Base-by-base conservation (phyloP, 2,329 filamentous ascomycete genomes). In the Colletotrichum simmondsii region DNA sequence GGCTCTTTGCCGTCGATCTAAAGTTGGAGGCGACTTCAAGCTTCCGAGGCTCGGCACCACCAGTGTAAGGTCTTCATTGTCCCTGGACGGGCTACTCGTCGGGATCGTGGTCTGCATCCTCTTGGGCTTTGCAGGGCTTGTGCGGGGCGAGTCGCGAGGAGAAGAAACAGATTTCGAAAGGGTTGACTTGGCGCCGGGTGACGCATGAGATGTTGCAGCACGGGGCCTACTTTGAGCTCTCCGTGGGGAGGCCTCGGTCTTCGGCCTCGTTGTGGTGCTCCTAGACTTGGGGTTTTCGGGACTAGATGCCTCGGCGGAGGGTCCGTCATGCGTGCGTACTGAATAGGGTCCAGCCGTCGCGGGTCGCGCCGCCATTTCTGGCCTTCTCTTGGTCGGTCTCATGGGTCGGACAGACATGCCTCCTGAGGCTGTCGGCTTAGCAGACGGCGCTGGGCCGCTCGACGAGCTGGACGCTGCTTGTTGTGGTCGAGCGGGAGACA, bases 261-360 rank as follows among this genome's bases (percentile, higher is more conserved):
- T 87, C n/a, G 83, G 80, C 77, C 86, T 90, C 1, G 89, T 85
- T 6, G 87, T 88, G 59, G 82, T 81, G 4, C 82, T 78, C 79
- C 87, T 91, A 22, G 84, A 77, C 75, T 83, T 87, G 28, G 81
- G 75, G 53, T 78, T 83, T 57, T 87, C 86, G 2, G 88, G 88
- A 75, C 88, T 90, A 3, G 82, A 77, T 16, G 83, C 82, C 76
- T 87, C 85, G 0, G 76, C 63, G 1, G 82, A 81, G 2, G 82
- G 80, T 2, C 79, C 80, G 63, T 87, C 86, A 64, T 88, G 87
- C n/a, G 85, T 85, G 75, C 91, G 85, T 11, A 91, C 87, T 24
- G 91, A 92, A 78, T 92, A 92, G 0, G 91, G 91, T 0, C 91
- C 91, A 12, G 91, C 91, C 14, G 91, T 92, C 14, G 91, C 91